Base-by-base conservation (phyloP, 2,329 filamentous ascomycete genomes). In the Sporothrix curviconia region DNA sequence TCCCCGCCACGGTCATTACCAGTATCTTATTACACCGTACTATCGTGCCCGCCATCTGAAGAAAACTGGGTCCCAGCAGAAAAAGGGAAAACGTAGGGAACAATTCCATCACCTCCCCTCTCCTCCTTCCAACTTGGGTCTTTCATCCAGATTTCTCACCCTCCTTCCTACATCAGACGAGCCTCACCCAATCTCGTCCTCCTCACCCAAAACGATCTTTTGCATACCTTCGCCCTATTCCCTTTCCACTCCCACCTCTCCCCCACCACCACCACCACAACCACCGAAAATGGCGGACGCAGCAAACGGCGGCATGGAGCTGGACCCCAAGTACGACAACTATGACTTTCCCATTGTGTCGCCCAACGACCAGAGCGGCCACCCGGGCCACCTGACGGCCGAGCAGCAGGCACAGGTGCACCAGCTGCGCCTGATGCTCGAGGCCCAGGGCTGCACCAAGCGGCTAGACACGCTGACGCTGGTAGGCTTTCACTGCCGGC, bases 271-370 rank as follows among this genome's bases (percentile, higher is more conserved):
- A 36, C 40, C 28, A 44, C 32, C 43, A 49, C 36, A 22, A 4
- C 36, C 53, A 30, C 9, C 15, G 42, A 60, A 42, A 43, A 60
- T 59, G 53, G 56, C 60, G 25, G 47, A 34, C 42, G 49, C 42
- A 47, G 50, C 42, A 37, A 62, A 36, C 39, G 61, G 60, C 55
- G 61, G 55, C 51, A 77, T 83, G 75, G 76, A 83, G 71, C 70
- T 90, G 67, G 86, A 95, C 74, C 81, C 89, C 71, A 96, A 96
- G 77, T 95, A 97, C 79, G 94, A 97, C 77, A 73, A 95, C 78
- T 97, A 94, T 75, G 92, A 96, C 74, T 97, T 83, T 78, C 94
- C 94, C 62, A 90, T 86, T 63, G 86, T 82, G 62, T 84, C 90
- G 47, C 82, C 88, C 56, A 82, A 83, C 65, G 71, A 80, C 47